These are phyloP conservation scores for Aureobasidium sp. DNA, from an alignment of 2,329 filamentous ascomycete species.

Conservation along the genomic window DNA sequence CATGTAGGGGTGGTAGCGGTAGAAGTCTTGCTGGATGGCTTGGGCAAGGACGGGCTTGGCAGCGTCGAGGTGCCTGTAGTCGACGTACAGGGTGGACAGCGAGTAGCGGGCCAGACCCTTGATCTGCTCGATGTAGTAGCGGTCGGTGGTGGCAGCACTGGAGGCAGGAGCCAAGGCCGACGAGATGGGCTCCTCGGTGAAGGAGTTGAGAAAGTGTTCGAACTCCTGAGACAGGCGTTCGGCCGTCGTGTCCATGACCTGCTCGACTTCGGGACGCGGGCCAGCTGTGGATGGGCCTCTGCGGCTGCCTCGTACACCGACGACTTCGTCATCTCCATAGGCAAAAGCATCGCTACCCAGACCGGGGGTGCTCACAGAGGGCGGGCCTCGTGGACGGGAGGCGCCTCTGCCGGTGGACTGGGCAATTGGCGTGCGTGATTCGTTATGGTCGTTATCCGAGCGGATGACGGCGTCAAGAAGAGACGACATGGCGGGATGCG, in stretches of 20 bases:
- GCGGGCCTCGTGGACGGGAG: conserved; percentile 47
- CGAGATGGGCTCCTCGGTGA: conserved; percentile 14
- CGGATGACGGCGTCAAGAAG: conserved; percentile 42
- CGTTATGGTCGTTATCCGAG: conserved; percentile 33
- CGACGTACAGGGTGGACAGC: conserved; percentile 79
- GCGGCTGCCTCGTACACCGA: conserved; percentile 44
- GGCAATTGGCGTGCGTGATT: conserved; percentile 22
- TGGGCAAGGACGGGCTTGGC: conserved; percentile 56
- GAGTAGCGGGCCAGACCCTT: conserved; percentile 64
- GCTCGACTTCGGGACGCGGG: conserved; percentile 53
- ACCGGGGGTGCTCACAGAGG: conserved; percentile 41
- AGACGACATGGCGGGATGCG: conserved; percentile 39
- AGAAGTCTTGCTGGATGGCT: conserved; percentile 84
- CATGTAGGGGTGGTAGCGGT: conserved; percentile 88
- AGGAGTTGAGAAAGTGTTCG: conserved; percentile 73
- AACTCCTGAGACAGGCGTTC: conserved; percentile 68
- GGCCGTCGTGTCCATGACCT: conserved; percentile 69
- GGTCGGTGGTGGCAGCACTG: conserved; percentile 65
- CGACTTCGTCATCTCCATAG: conserved; percentile 55
- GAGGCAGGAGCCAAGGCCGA: conserved; percentile 40
- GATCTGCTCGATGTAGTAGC: conserved; percentile 79
- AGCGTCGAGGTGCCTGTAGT: conserved; percentile 65
- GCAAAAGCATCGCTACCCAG: conserved; percentile 48
- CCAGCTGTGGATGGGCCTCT: conserved; percentile 29
- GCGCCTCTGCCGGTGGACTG: conserved; percentile 20